phyloP scores from a whole-genome alignment of 1,284 basidiomycete genomes.

The Rugosomyces carneus region DNA sequence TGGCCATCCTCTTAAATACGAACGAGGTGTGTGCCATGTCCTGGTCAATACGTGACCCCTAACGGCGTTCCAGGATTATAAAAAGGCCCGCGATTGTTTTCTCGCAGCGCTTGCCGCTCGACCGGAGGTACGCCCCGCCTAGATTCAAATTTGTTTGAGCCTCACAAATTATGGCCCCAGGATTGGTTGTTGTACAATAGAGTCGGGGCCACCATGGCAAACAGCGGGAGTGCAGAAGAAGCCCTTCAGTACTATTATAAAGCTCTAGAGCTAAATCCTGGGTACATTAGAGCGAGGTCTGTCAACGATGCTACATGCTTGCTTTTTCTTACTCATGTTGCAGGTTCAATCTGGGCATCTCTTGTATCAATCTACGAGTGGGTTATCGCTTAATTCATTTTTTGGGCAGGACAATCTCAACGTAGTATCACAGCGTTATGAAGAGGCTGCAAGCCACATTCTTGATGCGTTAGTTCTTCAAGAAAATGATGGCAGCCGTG shows the following conservation, averaged over 20 bases:
- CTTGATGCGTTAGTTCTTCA: conserved; percentile 83
- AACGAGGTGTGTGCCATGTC: conserved; percentile 55
- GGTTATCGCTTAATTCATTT: conserved; percentile 21
- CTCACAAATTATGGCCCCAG: conserved; percentile 31
- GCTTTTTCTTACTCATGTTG: conserved; percentile 4
- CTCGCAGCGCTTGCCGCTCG: conserved; percentile 80
- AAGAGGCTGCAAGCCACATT: conserved; percentile 80
- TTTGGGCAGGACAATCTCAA: background rate
- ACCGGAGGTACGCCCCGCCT: conserved; percentile 61
- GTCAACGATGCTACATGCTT: conserved; percentile 16
- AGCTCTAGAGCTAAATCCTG: conserved; percentile 87
- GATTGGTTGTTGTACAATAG: conserved; percentile 97
- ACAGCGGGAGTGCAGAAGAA: conserved; percentile 78
- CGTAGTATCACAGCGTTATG: conserved; percentile 52
- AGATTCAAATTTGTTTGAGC: background rate
- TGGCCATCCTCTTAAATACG: conserved; percentile 91
- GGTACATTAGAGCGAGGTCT: conserved; percentile 87
- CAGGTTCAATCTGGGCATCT: conserved; percentile 89
- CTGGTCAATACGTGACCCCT: conserved; percentile 4
- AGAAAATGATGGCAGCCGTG: conserved; percentile 66
- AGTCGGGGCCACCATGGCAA: conserved; percentile 94
- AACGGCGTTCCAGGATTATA: conserved; percentile 61
- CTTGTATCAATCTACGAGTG: conserved; percentile 81
- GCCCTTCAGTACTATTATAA: conserved; percentile 88
- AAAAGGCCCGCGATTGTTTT: conserved; percentile 94